Evolutionary conservation across 306 rosid species (phyloP).

Genomic region (Dalbergia oliveri): DNA sequence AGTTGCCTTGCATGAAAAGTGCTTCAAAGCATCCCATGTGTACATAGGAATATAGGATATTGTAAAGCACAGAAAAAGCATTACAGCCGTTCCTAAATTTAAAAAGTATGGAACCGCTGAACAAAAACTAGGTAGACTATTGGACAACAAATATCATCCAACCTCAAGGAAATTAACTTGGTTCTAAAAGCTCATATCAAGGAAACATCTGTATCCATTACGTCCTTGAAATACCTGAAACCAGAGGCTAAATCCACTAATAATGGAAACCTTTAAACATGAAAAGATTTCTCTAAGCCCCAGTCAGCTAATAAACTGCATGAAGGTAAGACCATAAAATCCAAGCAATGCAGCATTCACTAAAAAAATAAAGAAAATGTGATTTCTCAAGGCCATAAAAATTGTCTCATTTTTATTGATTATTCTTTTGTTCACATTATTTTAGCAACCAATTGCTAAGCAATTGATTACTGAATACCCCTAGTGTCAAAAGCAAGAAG

Average conservation of each 20-base stretch:
- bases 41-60: neutral
- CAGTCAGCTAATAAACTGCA: conserved; percentile 11
- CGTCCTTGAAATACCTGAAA: conserved; percentile 26
- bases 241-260: conserved; percentile 37
- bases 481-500: conserved; percentile 11
- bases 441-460: conserved; percentile 32
- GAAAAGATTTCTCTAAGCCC: conserved; percentile 15
- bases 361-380: neutral
- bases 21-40: conserved; percentile 3
- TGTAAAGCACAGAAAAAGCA: neutral
- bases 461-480: conserved; percentile 26
- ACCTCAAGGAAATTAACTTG: neutral
- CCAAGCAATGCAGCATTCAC: neutral
- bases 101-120: neutral
- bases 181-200: neutral
- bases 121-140: conserved; percentile 14
- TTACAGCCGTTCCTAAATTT: conserved; percentile 18
- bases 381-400: conserved; percentile 2
- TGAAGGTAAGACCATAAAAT: conserved; percentile 15
- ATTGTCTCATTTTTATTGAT: conserved; percentile 10
- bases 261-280: neutral
- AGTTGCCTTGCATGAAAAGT: neutral
- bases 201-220: neutral
- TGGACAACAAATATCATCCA: conserved; percentile 14
- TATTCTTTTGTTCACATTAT: neutral